A percentile compares a stretch with the other conserved stretches of the same genome.
These are phyloP conservation scores for Triticum turgidum DNA, from an alignment of 176 grass and related monocot species.

Conservation along the genomic window DNA sequence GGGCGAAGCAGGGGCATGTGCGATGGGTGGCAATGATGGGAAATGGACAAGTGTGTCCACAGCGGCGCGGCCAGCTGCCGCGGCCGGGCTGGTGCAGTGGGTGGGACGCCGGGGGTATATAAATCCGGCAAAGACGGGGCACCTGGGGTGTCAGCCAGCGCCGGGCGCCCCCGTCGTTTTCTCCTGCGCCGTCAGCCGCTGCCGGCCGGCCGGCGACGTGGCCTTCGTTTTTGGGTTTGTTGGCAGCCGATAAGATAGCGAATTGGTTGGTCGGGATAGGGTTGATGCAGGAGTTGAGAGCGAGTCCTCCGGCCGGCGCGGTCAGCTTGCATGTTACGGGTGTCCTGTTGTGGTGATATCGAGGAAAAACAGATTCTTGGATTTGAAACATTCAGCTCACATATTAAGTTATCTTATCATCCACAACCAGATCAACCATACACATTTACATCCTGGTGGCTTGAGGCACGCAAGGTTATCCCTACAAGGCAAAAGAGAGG, in stretches of 20 bases:
- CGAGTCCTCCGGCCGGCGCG: background rate
- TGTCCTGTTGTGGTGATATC: background rate
- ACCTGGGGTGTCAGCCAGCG: constrained; percentile 6
- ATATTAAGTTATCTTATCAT: no score
- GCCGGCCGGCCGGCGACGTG: background rate
- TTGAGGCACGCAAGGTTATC: no score
- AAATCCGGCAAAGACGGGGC: background rate
- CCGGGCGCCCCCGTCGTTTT: background rate
- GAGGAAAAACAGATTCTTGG: no score
- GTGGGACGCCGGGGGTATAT: background rate
- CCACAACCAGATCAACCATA: no score
- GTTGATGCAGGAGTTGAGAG: background rate
- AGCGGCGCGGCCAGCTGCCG: constrained; percentile 5
- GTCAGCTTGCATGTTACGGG: no score
- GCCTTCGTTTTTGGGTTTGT: background rate
- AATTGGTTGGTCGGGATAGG: constrained; percentile 12
- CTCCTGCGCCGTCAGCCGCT: background rate
- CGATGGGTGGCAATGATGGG: constrained; percentile 26
- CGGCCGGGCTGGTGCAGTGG: constrained; percentile 32
- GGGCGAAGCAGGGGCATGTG: constrained; percentile 22
- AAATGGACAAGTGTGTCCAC: constrained; percentile 35
- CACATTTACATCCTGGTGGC: no score
- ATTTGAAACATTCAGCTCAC: no score
- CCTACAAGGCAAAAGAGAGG: no score
- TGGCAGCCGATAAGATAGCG: background rate